Evolutionary conservation across 345 rosid genomes (phyloP).

Genomic region (Cardiospermum halicacabum): DNA sequence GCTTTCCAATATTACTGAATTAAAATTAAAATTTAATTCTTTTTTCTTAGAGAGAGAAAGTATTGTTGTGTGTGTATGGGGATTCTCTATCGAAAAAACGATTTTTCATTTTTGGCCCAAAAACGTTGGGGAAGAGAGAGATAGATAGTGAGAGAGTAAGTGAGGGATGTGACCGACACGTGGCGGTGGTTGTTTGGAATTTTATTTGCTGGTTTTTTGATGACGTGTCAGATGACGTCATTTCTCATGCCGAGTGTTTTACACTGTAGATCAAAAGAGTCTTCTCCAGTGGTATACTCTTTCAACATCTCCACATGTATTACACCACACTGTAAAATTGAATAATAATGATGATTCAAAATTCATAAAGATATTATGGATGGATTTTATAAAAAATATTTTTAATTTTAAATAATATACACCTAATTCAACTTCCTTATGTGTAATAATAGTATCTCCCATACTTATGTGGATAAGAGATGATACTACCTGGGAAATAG

Average conservation of each 20-base stretch:
- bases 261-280: background rate
- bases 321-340: no score
- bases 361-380: no score
- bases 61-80: background rate
- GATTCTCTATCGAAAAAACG: background rate
- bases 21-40: background rate
- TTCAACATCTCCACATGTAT: no score
- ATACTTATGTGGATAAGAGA: no score
- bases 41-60: background rate
- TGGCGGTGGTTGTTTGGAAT: background rate
- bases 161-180: slow-evolving; percentile 15
- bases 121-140: background rate
- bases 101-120: background rate
- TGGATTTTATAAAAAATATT: no score
- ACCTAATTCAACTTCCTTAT: no score
- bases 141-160: background rate
- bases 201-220: background rate
- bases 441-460: no score
- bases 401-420: no score
- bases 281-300: no score
- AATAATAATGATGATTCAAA: no score
- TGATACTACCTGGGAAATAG: no score
- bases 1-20: background rate
- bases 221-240: slow-evolving; percentile 3
- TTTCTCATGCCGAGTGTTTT: background rate